Evolutionary conservation across 2,329 filamentous ascomycete species (phyloP), one percentile per base, ranked within the genome.

Genomic region (Ramularia collo-cygni): DNA sequence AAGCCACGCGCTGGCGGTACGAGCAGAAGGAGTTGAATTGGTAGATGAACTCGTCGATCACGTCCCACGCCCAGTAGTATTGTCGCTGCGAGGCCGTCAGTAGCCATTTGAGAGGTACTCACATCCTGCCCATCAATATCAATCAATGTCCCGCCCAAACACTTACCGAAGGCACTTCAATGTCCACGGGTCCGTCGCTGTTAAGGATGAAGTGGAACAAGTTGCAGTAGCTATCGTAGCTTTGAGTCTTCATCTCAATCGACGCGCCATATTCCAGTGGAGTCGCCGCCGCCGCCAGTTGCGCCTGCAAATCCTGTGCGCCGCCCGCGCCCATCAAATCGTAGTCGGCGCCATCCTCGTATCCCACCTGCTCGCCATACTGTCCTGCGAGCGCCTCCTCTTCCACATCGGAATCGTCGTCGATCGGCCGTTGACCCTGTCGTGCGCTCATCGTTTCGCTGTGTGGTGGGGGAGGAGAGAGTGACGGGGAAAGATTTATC

Each of bases 51-150:
- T 98, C 92, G 67, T 98, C 92, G 69, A 98, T 95, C 55, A 96
- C 90, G 66, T 98, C 92, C 92, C 92, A 98, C 29, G 92, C 92
- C 92, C 92, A 98, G 74, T 90, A 95, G 72, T 95, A 93, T 87
- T 96, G 43, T 35, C 41, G 32, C 28, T 33, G 16, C 4, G 16
- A n/a, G 31, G 15, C 28, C 10, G n/a, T 27, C 64, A 13, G 10
- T 14, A 14, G 40, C 13, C 42, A 38, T 34, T 29, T 37, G 7
- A 2, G 21, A 6, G 10, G 21, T 24, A 24, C 6, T 24, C 21
- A 6, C 36, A 38, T 28, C 15, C 9, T 21, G 35, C 26, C 28
- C 17, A 32, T 38, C 32, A 46, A 28, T 27, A 27, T 14, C 35
- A n/a, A 21, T 16, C 8, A 16, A 26, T n/a, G n/a, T 39, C 28